Evolutionary conservation across 2,329 filamentous ascomycete genomes (phyloP), one percentile per base, ranked within the genome.

Genomic region (Neophaeococcomyces aloes): DNA sequence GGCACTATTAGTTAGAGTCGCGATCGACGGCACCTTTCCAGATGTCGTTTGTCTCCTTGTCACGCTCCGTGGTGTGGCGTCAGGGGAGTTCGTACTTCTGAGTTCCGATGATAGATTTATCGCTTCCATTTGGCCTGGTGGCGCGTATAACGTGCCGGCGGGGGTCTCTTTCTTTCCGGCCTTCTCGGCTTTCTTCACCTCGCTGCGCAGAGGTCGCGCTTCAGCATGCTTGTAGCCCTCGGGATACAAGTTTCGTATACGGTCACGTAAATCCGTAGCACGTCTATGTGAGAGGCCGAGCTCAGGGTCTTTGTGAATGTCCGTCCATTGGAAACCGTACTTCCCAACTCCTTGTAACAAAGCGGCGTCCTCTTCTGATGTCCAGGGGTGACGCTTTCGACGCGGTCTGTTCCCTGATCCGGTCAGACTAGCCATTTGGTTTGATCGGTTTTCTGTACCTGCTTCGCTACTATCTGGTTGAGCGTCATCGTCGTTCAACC

Each of bases 211-310:
- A 17, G 54, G 54, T 17, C 49, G 49, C 37, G 64, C 62, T 4
- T 69, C 69, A n/a, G 65, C 64, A 41, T 65, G 61, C 10, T 65
- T 66, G 54, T 78, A 81, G 14, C 69, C 64, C 23, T 76, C 67
- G 1, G 76, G 75, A 51, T 72, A 80, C 25, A 69, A 68, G 6
- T 74, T 77, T 13, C 77, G 67, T 50, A 81, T 77, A 3, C 76
- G 71, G 56, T 81, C 78, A 25, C 78, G 67, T 11, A 81, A 56
- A 53, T 81, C 77, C 2, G 75, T 78, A 13, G 73, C 65, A 34
- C 69, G 69, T 32, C 76, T 67, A 50, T 70, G 64, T 7, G 58
- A 55, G 34, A 80, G 66, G 10, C 68, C 66, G 2, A 79, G 58
- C 4, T 68, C 63, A 11, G 61, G 60, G 47, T 80, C 76, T 45